These are phyloP conservation scores for Ciborinia camelliae DNA, from an alignment of 2,329 filamentous ascomycete genomes.

Conservation along the genomic window DNA sequence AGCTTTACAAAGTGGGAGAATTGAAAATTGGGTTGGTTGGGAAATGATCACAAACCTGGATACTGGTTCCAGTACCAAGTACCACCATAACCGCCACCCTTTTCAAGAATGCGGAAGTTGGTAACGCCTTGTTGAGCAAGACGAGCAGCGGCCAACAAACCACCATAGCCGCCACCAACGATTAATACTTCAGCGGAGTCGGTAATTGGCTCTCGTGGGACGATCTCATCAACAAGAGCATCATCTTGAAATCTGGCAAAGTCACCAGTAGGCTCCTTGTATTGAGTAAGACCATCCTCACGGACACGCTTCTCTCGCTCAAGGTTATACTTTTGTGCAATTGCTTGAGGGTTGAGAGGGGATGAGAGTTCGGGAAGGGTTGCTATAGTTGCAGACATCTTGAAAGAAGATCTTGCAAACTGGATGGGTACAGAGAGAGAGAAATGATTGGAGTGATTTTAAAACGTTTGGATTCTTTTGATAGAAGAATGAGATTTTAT, in stretches of 20 bases:
- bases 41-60: constrained; percentile 47
- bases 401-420: background rate
- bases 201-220: constrained; percentile 10
- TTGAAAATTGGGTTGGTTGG: background rate
- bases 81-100: constrained; percentile 43
- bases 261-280: constrained; percentile 16
- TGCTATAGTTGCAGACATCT: constrained; percentile 14
- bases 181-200: constrained; percentile 37
- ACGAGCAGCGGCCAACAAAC: constrained; percentile 41
- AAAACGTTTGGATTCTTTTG: background rate
- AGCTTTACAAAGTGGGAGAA: constrained; percentile 36
- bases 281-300: constrained; percentile 17
- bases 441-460: background rate
- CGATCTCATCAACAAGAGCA: background rate
- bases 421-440: background rate
- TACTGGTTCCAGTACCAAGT: constrained; percentile 56
- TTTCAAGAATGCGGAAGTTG: constrained; percentile 44
- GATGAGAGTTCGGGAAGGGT: constrained; percentile 14
- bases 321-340: constrained; percentile 12
- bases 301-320: constrained; percentile 17
- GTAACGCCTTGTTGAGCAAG: constrained; percentile 45
- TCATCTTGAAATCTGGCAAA: constrained; percentile 13
- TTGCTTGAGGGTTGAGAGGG: constrained; percentile 4
- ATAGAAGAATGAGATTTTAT: background rate
- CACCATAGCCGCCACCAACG: constrained; percentile 41